Conservation (phyloP, 2,329 filamentous ascomycete genomes). For the Tolypocladium inflatum region DNA sequence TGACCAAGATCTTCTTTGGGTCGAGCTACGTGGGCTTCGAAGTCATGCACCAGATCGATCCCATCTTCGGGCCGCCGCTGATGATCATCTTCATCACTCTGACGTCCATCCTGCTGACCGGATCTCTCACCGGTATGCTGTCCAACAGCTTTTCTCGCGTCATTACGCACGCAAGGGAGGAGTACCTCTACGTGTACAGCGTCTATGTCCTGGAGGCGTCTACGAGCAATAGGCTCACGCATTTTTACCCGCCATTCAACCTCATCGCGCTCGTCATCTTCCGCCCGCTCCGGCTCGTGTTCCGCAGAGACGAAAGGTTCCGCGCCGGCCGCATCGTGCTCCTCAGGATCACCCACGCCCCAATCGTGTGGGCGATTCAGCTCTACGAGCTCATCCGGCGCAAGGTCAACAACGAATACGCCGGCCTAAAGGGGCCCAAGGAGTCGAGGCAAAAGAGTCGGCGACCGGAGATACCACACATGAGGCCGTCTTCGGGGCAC, state of each 20-base stretch:
- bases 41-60: slow-evolving; percentile 51
- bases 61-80: slow-evolving; percentile 48
- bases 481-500: slow-evolving; percentile 7
- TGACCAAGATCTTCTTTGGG: slow-evolving; percentile 76
- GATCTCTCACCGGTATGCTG: slow-evolving; percentile 68
- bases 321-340: slow-evolving; percentile 51
- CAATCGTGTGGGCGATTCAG: slow-evolving; percentile 60
- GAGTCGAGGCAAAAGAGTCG: slow-evolving; percentile 13
- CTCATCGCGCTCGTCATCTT: slow-evolving; percentile 63
- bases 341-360: slow-evolving; percentile 54
- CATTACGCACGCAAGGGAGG: slow-evolving; percentile 56
- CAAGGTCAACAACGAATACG: slow-evolving; percentile 31
- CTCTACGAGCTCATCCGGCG: slow-evolving; percentile 49
- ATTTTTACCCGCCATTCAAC: slow-evolving; percentile 66
- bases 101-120: slow-evolving; percentile 70
- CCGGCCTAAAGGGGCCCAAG: slow-evolving; percentile 38
- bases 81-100: slow-evolving; percentile 69
- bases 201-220: slow-evolving; percentile 57
- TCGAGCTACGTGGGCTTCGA: slow-evolving; percentile 67
- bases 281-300: slow-evolving; percentile 60
- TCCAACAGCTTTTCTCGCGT: slow-evolving; percentile 64
- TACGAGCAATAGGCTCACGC: slow-evolving; percentile 58
- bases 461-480: slow-evolving; percentile 9
- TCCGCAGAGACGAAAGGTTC: slow-evolving; percentile 53
- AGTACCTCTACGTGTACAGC: slow-evolving; percentile 70